Base-by-base conservation (phyloP, 768 basidiomycete genomes). In the Termitomyces sp. region DNA sequence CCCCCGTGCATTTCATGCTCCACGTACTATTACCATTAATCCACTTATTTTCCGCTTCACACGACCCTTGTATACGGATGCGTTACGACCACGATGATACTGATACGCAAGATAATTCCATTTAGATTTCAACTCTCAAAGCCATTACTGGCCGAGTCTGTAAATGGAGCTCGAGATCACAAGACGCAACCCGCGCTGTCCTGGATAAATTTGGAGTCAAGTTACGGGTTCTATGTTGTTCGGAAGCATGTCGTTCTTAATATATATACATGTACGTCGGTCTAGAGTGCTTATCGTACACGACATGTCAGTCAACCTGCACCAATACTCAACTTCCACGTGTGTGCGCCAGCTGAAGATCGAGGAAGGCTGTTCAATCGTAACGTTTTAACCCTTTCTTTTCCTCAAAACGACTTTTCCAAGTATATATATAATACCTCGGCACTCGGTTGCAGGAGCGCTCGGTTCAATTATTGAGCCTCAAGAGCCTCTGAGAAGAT, bases 51-150 rank as follows among this genome's bases (percentile, higher is more conserved):
- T 35, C 48, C 51, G 5, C 32, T 51, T 49, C 48, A 48, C 57
- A 61, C 45, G 60, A 61, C 49, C 17, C 54, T 58, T 50, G 32
- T 51, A 50, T 60, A 65, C 56, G 59, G 59, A 57, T 43, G 27
- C 44, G 12, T 54, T 61, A 64, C 47, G 63, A 64, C 43, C 53
- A 59, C 41, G 47, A 61, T 57, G 56, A 58, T 64, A 50, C 37
- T 55, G 59, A 56, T 49, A 53, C 32, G 43, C 57, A 54, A 52
- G 49, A 58, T 61, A 58, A 61, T 61, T 42, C 41, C 53, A 59
- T 53, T 48, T 57, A 60, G 58, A 59, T 57, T 58, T 59, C 29
- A 40, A 17, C 6, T 47, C 38, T 47, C 50, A 23, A 32, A 43
- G 19, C 19, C n/a, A 25, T 17, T 25, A 7, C 19, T 12, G 9